These are phyloP conservation scores for Yamadazyma membranifaciens DNA, from an alignment of 1,139 yeast species.

Conservation along the genomic window DNA sequence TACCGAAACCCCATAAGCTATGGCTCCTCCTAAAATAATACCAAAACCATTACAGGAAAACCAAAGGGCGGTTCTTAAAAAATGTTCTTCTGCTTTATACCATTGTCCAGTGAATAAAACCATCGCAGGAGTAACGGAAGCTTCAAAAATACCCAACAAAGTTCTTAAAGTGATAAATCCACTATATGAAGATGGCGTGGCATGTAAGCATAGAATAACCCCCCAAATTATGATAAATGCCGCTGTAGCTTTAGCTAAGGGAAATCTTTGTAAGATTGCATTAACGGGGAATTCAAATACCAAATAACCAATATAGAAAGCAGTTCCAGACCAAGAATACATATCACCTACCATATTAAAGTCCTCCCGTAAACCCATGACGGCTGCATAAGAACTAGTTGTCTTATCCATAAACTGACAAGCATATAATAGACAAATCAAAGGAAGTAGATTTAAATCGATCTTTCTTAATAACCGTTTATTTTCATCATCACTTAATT, in stretches of 20 bases:
- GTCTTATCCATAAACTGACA: slow-evolving; percentile 63
- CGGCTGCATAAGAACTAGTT: slow-evolving; percentile 55
- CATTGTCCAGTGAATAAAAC: too few relatives aligned
- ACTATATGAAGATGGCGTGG: slow-evolving; percentile 41
- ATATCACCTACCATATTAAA: slow-evolving; percentile 22
- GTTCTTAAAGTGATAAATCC: slow-evolving; percentile 52
- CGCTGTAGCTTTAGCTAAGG: slow-evolving; percentile 51
- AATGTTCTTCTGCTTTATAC: too few relatives aligned
- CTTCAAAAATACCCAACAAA: slow-evolving; percentile 37
- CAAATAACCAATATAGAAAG: slow-evolving; percentile 53
- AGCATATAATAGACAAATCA: slow-evolving; percentile 52
- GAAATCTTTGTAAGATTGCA: slow-evolving; percentile 48
- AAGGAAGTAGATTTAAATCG: slow-evolving; percentile 50
- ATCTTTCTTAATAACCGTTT: too few relatives aligned
- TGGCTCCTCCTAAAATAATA: slow-evolving; percentile 12
- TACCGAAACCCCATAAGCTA: slow-evolving; percentile 18
- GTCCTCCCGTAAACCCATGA: slow-evolving; percentile 46
- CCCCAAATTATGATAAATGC: slow-evolving; percentile 50
- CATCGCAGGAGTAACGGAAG: slow-evolving; percentile 32
- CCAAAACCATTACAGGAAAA: slow-evolving; percentile 9
- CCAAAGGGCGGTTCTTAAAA: slow-evolving; percentile 19
- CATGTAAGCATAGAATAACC: slow-evolving; percentile 44
- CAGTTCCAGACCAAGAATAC: slow-evolving; percentile 52
- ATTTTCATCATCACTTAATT: slow-evolving; percentile 13
- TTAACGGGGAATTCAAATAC: slow-evolving; percentile 54